Base-by-base conservation (phyloP, 768 basidiomycete species). In the Suillus alpinus region DNA sequence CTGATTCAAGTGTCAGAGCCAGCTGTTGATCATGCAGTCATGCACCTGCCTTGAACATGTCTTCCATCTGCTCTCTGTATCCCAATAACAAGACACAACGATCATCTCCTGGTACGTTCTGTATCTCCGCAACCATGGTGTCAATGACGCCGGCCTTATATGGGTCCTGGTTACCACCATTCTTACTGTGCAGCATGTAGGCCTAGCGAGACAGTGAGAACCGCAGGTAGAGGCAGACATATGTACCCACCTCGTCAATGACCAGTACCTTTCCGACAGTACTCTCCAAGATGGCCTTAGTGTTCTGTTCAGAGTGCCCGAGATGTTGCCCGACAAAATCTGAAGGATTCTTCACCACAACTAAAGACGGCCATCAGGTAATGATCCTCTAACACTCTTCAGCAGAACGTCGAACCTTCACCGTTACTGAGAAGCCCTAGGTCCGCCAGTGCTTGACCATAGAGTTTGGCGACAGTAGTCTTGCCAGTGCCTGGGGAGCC, bases 51-150 rank as follows among this genome's bases (percentile, higher is more conserved):
- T 87, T 85, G 71, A 89, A 89, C 89, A 90, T 90, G 29, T 89
- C 84, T n/a, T 73, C 68, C 81, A 89, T 89, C 65, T 88, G 77
- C 4, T 82, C 76, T 59, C 83, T 82, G 70, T 89, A 90, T 0
- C 88, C 88, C 1, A 87, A 67, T 43, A 89, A 69, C 10, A 90
- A 72, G 0, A 90, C 85, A 57, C 86, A 88, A 31, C 87, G 79
- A 67, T 89, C 88, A 67, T 90, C 88, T 3, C 88, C 87, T 0
- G 85, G 85, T 0, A 80, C 79, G 51, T 80, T 86, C 64, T 90
- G 88, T 2, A 90, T 82, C 68, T 90, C 88, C 0, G 88, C 88
- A 0, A 90, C 88, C 37, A 90, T 83, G 0, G 88, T 88, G 66
- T 90, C 88, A 39, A 89, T 87, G 44, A 90, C 88, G 0, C 86